Evolutionary conservation across 768 basidiomycete genomes (phyloP), one percentile per base, ranked within the genome.

Genomic region (Mycena galericulata): DNA sequence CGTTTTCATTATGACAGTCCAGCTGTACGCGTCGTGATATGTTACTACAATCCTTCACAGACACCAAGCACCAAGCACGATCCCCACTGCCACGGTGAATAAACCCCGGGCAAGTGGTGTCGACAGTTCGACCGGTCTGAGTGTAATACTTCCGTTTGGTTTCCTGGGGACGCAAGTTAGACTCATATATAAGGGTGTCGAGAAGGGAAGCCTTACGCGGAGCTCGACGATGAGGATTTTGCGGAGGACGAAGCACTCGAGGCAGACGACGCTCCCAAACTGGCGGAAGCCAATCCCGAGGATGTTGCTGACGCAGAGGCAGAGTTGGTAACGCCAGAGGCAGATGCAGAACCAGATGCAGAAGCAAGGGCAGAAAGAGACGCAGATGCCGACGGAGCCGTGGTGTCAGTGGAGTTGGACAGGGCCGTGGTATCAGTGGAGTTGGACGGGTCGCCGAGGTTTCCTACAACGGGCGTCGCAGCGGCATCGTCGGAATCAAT

Each of bases 21-120:
- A 64, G 62, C 62, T 64, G 62, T 64, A 27, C 50, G 53, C 43
- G 53, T 64, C 62, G 53, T 55, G 15, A 56, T 47, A 51, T 64
- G 20, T n/a, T 59, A 49, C 55, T 50, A 18, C 55, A 50, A 29
- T 43, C 30, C 40, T 22, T 58, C 22, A 60, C 26, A 67, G 24
- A 41, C 65, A 67, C 65, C 47, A 60, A 54, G 57, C 57, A 29
- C 65, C 65, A 22, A 59, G 41, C 17, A 55, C 38, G 2, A 67
- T 46, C 26, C 65, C 56, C 50, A 60, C 40, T 2, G 51, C 57
- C 57, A 67, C 65, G 26, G 65, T 60, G 49, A 67, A 29, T 60
- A 67, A 67, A 59, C 56, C 26, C 57, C 65, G 56, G 40, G 65
- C 65, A 41, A 67, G 40, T 32, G 57, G 56, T 53, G 49, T 47